These are phyloP conservation scores for Alloascoidea africana DNA, from an alignment of 805 yeast genomes.

Conservation along the genomic window DNA sequence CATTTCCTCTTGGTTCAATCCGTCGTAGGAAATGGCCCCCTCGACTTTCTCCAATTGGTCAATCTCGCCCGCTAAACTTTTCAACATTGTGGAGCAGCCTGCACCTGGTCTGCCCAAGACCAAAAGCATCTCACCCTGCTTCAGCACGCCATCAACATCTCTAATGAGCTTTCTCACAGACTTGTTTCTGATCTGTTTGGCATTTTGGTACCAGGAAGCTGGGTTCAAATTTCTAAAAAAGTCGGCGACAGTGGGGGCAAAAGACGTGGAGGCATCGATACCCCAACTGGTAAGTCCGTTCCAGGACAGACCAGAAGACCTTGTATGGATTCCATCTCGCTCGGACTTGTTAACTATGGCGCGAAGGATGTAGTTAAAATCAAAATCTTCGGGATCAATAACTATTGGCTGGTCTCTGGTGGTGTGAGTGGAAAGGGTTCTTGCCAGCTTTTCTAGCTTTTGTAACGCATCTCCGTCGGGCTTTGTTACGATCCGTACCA, in stretches of 20 bases:
- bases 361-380: conserved; percentile 15
- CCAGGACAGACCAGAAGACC: conserved; percentile 21
- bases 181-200: conserved; percentile 4
- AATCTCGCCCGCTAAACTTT: conserved; percentile 46
- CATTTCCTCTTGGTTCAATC: conserved; percentile 44
- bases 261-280: conserved; percentile 29
- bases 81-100: conserved; percentile 61
- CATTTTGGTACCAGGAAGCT: too few species aligned
- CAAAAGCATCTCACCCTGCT: conserved; percentile 54
- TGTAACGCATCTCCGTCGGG: conserved; percentile 3
- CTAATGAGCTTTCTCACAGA: conserved; percentile 12
- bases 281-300: conserved; percentile 26
- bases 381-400: conserved; percentile 16
- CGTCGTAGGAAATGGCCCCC: conserved; percentile 49
- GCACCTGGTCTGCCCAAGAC: conserved; percentile 70
- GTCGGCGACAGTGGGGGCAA: conserved; percentile 28
- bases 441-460: conserved; percentile 11
- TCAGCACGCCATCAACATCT: conserved; percentile 24
- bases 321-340: conserved; percentile 18
- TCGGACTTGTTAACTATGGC: conserved; percentile 12
- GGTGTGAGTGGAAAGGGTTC: conserved; percentile 12
- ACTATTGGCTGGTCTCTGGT: conserved; percentile 11
- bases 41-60: conserved; percentile 28
- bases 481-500: conserved; percentile 1
- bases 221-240: conserved; percentile 17